Percentiles rank a stretch among this genome's conserved stretches.
These are phyloP conservation scores for Tagetes erecta DNA, from an alignment of 129 eudicot genomes.

Conservation along the genomic window DNA sequence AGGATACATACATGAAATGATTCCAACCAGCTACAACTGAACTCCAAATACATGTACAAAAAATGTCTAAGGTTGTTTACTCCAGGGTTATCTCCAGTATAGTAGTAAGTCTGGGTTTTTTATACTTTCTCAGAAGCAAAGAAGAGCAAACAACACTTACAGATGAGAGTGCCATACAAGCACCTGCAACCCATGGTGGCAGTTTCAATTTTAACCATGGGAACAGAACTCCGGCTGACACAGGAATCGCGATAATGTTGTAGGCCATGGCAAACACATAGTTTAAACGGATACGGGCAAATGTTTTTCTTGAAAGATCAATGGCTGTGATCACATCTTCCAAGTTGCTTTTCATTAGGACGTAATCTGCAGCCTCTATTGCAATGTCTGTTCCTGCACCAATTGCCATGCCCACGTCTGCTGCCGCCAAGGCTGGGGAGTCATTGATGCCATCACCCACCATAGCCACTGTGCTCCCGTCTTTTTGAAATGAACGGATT, in stretches of 20 bases:
- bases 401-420: conserved; percentile 94
- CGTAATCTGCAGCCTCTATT: conserved; percentile 90
- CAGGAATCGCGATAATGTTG: conserved; percentile 67
- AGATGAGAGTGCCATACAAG: conserved; percentile 92
- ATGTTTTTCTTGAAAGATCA: conserved; percentile 89
- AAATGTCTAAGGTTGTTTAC: conserved; percentile 32
- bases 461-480: conserved; percentile 81
- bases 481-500: conserved; percentile 68
- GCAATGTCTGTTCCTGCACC: conserved; percentile 97
- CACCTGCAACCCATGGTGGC: conserved; percentile 98
- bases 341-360: conserved; percentile 75
- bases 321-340: conserved; percentile 96
- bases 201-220: conserved; percentile 60
- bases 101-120: conserved; percentile 77
- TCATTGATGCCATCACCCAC: conserved; percentile 96
- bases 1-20: conserved; percentile 1
- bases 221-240: conserved; percentile 73
- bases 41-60: not conserved
- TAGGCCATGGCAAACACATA: conserved; percentile 86
- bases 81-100: conserved; percentile 75
- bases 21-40: not conserved
- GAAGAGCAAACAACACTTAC: conserved; percentile 92
- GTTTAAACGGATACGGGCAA: conserved; percentile 64
- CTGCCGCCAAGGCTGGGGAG: conserved; percentile 91
- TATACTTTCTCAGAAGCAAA: conserved; percentile 75